phyloP scores from a whole-genome alignment of 768 basidiomycete species.

The Rossbeevera mucosa region DNA sequence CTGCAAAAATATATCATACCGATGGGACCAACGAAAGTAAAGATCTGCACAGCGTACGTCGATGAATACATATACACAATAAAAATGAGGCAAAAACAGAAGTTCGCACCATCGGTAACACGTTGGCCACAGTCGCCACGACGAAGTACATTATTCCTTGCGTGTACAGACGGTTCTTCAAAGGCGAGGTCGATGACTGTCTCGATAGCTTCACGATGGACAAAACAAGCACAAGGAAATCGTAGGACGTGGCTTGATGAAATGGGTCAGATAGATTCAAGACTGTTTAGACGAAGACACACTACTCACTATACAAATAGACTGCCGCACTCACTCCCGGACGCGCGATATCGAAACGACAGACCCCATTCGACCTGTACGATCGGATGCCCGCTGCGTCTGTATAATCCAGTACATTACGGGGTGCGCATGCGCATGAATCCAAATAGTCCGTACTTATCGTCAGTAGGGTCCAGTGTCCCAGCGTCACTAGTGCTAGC shows the following conservation, averaged over 20 bases:
- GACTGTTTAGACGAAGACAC: not conserved
- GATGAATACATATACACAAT: not conserved
- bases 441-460: slow-evolving; percentile 4
- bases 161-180: slow-evolving; percentile 12
- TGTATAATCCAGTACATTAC: not conserved
- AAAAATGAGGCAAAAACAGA: not conserved
- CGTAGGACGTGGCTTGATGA: slow-evolving; percentile 16
- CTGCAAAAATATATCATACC: not conserved
- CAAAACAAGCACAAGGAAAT: slow-evolving; percentile 18
- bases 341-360: not conserved
- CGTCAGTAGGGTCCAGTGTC: slow-evolving; percentile 22
- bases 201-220: slow-evolving; percentile 15
- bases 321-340: slow-evolving; percentile 3
- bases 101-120: slow-evolving; percentile 11
- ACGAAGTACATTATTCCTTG: slow-evolving; percentile 24
- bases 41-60: slow-evolving; percentile 5
- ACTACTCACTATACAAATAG: slow-evolving; percentile 19
- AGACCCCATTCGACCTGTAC: not conserved
- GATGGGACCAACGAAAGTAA: slow-evolving; percentile 1
- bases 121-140: slow-evolving; percentile 12
- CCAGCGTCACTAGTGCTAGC: slow-evolving; percentile 8
- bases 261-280: not conserved
- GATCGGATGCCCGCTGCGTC: slow-evolving; percentile 8
- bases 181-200: slow-evolving; percentile 10
- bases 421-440: not conserved